phyloP scores from a whole-genome alignment of 176 grass and related monocot species.

The Otatea glauca region DNA sequence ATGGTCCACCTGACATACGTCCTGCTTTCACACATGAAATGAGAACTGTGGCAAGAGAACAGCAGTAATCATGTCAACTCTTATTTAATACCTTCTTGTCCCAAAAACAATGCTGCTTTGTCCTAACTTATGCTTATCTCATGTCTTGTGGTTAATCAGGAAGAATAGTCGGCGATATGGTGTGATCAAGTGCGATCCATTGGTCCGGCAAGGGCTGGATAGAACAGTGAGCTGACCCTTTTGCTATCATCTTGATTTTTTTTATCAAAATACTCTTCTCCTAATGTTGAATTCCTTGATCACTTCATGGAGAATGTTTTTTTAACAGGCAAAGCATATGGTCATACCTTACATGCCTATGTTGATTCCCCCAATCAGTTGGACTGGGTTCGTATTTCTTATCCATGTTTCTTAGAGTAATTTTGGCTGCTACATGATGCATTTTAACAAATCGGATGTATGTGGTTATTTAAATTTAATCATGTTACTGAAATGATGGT shows the following conservation, averaged over 20 bases:
- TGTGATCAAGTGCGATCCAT: constrained; percentile 93
- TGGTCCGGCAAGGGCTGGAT: constrained; percentile 85
- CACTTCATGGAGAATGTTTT: constrained; percentile 37
- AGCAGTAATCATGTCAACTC: constrained; percentile 59
- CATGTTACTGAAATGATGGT: neutral
- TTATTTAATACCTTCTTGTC: constrained; percentile 38
- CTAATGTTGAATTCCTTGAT: constrained; percentile 38
- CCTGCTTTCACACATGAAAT: constrained; percentile 87
- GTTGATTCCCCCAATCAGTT: constrained; percentile 84
- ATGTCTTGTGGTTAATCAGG: constrained; percentile 56
- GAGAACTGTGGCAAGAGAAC: constrained; percentile 57
- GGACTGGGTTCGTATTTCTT: constrained; percentile 76
- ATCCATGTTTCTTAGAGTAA: constrained; percentile 14
- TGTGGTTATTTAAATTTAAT: neutral
- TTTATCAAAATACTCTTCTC: constrained; percentile 37
- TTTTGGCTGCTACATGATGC: neutral
- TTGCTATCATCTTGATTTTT: constrained; percentile 34
- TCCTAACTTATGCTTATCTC: constrained; percentile 43
- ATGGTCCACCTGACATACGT: constrained; percentile 87
- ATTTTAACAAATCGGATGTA: constrained; percentile 3
- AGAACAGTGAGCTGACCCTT: constrained; percentile 74
- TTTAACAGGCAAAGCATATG: constrained; percentile 89
- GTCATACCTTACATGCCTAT: constrained; percentile 99
- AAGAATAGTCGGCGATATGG: constrained; percentile 71
- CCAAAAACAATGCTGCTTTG: neutral